Evolutionary conservation across 2,329 filamentous ascomycete genomes (phyloP), one percentile per base, ranked within the genome.

Genomic region (Diaporthe velutina): DNA sequence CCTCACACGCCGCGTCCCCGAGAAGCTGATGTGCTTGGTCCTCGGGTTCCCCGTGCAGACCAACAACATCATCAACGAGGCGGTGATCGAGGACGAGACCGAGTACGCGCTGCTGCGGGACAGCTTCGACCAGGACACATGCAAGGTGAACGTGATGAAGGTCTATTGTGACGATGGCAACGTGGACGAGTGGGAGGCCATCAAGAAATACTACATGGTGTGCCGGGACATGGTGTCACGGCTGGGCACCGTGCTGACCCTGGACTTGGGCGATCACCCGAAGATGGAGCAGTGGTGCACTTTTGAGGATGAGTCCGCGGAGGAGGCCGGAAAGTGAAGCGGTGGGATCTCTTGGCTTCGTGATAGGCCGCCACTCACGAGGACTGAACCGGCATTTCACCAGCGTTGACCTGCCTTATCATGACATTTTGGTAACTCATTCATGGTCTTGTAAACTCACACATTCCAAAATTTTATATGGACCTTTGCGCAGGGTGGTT

Each of bases 261-360:
- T 71, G 12, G 15, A 71, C n/a, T 6, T 71, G 54, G 2, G 7
- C 15, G 17, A 35, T 12, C 68, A 71, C 42, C 9, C 19, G 10
- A 5, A 3, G 28, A 58, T 71, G 68, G 19, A n/a, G 15, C 19
- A 35, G 52, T 71, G 68, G 68, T 40, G 38, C 15, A 22, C 17
- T 0, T 19, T 8, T 28, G 0, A 28, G 10, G 50, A 19, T 5
- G 3, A 28, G n/a, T 2, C 2, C 12, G 13, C 1, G n/a, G 50
- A 28, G n/a, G n/a, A 54, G 1, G 13, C 13, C 6, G 10, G 12
- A 28, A 15, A 5, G 50, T 1, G 25, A 28, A 15, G n/a, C 13
- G 10, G 12, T 54, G 50, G 15, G 17, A 19, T 6, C 22, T 8
- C 10, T 38, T 2, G 22, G 50, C 13, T 28, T 54, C 1, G 0